Conservation (phyloP, 2,329 filamentous ascomycete species). For the Verticillium nonalfalfae region DNA sequence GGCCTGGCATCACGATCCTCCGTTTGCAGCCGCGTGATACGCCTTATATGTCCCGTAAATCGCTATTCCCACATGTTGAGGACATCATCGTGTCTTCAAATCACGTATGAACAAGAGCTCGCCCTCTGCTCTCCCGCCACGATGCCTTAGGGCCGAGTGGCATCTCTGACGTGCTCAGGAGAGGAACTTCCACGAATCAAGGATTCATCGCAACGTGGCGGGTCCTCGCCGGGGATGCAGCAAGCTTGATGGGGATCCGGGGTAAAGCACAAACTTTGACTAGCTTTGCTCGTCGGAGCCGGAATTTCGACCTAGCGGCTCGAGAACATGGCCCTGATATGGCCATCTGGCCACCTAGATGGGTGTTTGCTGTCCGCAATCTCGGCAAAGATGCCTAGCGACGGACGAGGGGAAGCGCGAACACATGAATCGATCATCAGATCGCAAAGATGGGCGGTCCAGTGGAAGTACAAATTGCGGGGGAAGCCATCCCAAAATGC, state of each 20-base stretch:
- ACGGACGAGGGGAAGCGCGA: neutral
- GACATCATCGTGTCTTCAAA: neutral
- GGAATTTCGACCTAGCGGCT: neutral
- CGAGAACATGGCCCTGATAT: neutral
- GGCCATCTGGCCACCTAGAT: neutral
- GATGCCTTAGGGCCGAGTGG: neutral
- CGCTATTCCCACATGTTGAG: neutral
- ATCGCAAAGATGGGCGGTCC: neutral
- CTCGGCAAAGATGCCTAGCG: neutral
- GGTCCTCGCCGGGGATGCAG: neutral
- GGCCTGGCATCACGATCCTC: neutral
- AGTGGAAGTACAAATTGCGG: neutral
- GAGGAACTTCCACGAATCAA: neutral
- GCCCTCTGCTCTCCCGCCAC: neutral
- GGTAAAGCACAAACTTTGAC: neutral
- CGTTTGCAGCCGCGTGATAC: neutral
- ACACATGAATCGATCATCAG: neutral
- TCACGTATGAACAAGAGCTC: neutral
- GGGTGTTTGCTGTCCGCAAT: neutral
- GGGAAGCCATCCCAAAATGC: neutral
- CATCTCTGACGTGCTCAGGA: neutral
- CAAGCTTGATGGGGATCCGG: neutral
- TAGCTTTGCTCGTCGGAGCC: neutral
- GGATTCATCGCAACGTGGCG: neutral
- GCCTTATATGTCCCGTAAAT: neutral